phyloP scores from a whole-genome alignment of 2,329 filamentous ascomycete genomes.

The Trichoderma guizhouense region DNA sequence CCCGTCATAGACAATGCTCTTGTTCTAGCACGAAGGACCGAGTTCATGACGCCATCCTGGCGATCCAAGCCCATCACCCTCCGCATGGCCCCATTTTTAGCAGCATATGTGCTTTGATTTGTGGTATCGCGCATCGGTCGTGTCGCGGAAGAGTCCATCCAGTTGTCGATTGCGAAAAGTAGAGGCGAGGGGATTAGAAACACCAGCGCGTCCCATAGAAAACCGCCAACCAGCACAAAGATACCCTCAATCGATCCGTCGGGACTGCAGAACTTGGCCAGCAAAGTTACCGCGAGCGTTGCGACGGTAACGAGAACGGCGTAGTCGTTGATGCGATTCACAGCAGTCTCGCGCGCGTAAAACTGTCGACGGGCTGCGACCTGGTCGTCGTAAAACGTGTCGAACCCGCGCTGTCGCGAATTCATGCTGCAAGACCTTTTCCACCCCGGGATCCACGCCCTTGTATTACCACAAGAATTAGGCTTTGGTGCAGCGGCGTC shows the following conservation, averaged over 20 bases:
- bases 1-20: slow-evolving; percentile 54
- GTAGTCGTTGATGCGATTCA: slow-evolving; percentile 35
- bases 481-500: slow-evolving; percentile 14
- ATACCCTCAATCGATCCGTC: slow-evolving; percentile 31
- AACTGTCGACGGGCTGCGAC: slow-evolving; percentile 33
- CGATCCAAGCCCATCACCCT: slow-evolving; percentile 59
- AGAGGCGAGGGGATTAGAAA: slow-evolving; percentile 53
- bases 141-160: slow-evolving; percentile 47
- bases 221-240: slow-evolving; percentile 32
- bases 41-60: slow-evolving; percentile 51
- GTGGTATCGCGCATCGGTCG: slow-evolving; percentile 35
- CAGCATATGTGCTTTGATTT: slow-evolving; percentile 44
- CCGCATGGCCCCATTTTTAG: slow-evolving; percentile 64
- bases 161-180: slow-evolving; percentile 55
- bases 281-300: slow-evolving; percentile 32
- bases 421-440: slow-evolving; percentile 31
- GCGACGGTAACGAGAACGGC: slow-evolving; percentile 35
- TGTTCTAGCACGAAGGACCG: slow-evolving; percentile 56
- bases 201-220: slow-evolving; percentile 61
- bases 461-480: slow-evolving; percentile 7
- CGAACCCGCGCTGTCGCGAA: slow-evolving; percentile 32
- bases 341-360: slow-evolving; percentile 26
- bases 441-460: slow-evolving; percentile 2
- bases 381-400: slow-evolving; percentile 36
- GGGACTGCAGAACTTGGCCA: slow-evolving; percentile 35